Evolutionary conservation across 2,329 filamentous ascomycete species (phyloP), one percentile per base, ranked within the genome.

Genomic region (Paecilomyces fulvus): DNA sequence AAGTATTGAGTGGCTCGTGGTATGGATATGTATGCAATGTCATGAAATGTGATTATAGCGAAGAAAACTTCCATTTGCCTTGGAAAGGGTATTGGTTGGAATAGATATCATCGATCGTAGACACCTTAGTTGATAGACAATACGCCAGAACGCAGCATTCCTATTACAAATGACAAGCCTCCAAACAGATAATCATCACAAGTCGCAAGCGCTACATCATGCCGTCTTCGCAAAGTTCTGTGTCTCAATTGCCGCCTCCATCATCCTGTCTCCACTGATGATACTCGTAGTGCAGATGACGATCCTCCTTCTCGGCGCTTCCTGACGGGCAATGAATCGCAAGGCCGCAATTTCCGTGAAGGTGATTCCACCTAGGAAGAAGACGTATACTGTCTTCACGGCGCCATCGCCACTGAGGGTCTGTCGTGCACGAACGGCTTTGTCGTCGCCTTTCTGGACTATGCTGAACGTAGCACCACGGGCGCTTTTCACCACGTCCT

Each of bases 331-430:
- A 63, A 99, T 87, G 69, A 96, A 97, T 55, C 95, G 82, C 68
- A 99, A 71, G 20, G 95, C 94, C 46, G 95, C 91, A 70, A 99
- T 92, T 74, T 99, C 94, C 0, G 94, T 92, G 68, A 95, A 96
- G 0, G 91, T 96, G 55, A 99, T 89, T 1, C 94, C 95, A n/a
- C 94, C 94, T 17, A 99, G 77, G 73, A 97, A 97, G 64, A 97
- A 95, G n/a, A 99, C 86, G 67, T 96, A 89, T 0, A 95, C 87
- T 0, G 89, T 92, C 77, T 96, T 95, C 70, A 85, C 86, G 53
- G 83, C 83, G 14, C 83, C 82, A 52, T 79, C 84, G 0, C 91
- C 90, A 51, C 90, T 89, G 43, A 99, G 77, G 25, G 95, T 82
- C 58, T 90, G 87, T 56, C 91, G 81, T 14, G 92, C 92, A 65